Percentiles rank a stretch among this genome's conserved stretches.
Conservation (phyloP, 2,329 filamentous ascomycete species). For the Microcyclospora pomicola region DNA sequence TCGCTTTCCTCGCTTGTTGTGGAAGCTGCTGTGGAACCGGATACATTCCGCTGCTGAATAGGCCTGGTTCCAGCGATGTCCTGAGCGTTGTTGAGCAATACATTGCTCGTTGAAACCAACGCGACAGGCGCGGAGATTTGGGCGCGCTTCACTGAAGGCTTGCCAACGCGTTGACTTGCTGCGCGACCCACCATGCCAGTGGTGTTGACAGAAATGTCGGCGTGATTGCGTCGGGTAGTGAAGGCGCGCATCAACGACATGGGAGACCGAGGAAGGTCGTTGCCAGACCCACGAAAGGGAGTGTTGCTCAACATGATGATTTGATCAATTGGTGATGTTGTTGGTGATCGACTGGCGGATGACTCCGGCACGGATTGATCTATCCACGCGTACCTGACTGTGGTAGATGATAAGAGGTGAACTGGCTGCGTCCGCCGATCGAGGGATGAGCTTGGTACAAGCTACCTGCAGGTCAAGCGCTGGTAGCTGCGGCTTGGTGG, state of each 20-base stretch:
- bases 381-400: too few relatives aligned
- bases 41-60: conserved; percentile 13
- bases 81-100: conserved; percentile 87
- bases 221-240: conserved; percentile 54
- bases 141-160: conserved; percentile 39
- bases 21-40: conserved; percentile 34
- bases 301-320: too few relatives aligned
- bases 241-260: conserved; percentile 58
- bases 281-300: too few relatives aligned
- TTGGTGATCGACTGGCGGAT: too few relatives aligned
- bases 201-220: conserved; percentile 18
- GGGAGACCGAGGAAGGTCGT: background rate
- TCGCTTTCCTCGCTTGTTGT: conserved; percentile 54
- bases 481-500: too few relatives aligned
- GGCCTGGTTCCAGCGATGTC: conserved; percentile 42
- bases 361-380: too few relatives aligned
- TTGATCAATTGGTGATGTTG: too few relatives aligned
- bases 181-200: conserved; percentile 21
- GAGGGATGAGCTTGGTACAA: too few relatives aligned
- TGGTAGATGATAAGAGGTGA: too few relatives aligned
- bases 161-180: conserved; percentile 33
- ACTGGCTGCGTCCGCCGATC: too few relatives aligned
- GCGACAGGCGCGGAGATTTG: conserved; percentile 82
- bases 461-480: too few relatives aligned
- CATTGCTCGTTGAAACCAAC: conserved; percentile 87